Base-by-base conservation (phyloP, 192 early-diverging fungal genomes). In the Backusella circina region DNA sequence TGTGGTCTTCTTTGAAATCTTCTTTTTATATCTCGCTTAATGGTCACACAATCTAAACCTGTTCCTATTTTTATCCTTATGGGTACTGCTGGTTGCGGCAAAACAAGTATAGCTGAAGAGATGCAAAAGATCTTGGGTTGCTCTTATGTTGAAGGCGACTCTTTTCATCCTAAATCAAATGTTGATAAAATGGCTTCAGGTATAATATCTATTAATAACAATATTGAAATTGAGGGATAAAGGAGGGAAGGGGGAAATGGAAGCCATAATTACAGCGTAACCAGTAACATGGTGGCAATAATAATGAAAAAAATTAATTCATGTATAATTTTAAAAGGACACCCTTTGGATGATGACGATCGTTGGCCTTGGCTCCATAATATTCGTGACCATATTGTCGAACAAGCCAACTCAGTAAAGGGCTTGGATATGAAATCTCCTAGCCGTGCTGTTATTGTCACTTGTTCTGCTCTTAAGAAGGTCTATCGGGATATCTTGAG, bases 41-140 rank as follows among this genome's bases (percentile, higher is more conserved):
- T 28, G 26, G 12, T 57, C 23, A 57, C 12, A 57, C 21, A 57
- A 10, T 10, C 23, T 23, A 57, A 57, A 57, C 9, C 86, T 7
- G 80, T 85, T 47, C 86, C 83, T 5, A 82, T 82, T 3, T 80
- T 88, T 21, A 77, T 92, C 8, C 80, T 90, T 5, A 90, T 91
- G 90, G 92, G 92, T 9, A 83, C 85, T 0, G 80, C 85, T 28
- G 90, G 90, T 8, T 80, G 86, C 68, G 92, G 92, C 39, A 93
- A 93, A 70, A 81, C 83, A 35, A 88, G 82, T 36, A 78, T 93
- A 31, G 86, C 81, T 0, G 72, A 80, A 65, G 79, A 70, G 18
- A 50, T 87, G 8, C 84, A 86, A 32, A 77, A 84, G 13, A 54
- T 44, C 13, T 75, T 93, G 1, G 68, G 75, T 1, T 84, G 80